These are phyloP conservation scores for Globisporangium spiculum DNA, from an alignment of 352 stramenopile genomes.

Conservation along the genomic window DNA sequence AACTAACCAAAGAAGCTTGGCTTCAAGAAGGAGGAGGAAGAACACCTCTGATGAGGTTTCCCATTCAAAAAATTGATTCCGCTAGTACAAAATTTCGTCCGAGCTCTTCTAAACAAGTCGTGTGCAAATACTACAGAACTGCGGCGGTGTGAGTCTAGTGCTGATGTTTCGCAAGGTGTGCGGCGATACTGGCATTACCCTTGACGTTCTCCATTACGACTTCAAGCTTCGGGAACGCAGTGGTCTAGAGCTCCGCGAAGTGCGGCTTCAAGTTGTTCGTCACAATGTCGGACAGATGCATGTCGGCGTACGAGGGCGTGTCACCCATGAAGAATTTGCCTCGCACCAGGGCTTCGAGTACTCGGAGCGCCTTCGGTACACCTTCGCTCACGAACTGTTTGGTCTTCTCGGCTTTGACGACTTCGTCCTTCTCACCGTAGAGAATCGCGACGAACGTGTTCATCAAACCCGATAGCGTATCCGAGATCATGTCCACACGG, in stretches of 20 bases:
- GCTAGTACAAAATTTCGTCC: too few relatives aligned
- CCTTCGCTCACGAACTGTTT: slow-evolving; percentile 27
- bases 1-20: too few relatives aligned
- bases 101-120: too few relatives aligned
- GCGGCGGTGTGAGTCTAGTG: background rate
- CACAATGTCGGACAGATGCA: slow-evolving; percentile 51
- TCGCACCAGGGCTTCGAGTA: slow-evolving; percentile 24
- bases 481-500: slow-evolving; percentile 47
- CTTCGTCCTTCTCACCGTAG: slow-evolving; percentile 32
- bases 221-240: slow-evolving; percentile 48
- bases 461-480: slow-evolving; percentile 40
- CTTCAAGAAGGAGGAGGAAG: too few relatives aligned
- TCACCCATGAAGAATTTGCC: slow-evolving; percentile 52
- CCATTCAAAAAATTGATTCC: too few relatives aligned
- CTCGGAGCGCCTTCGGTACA: slow-evolving; percentile 19
- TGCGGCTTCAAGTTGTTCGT: slow-evolving; percentile 32
- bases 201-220: slow-evolving; percentile 33
- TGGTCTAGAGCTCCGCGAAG: slow-evolving; percentile 18
- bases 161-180: slow-evolving; percentile 32
- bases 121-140: too few relatives aligned
- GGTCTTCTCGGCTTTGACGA: slow-evolving; percentile 32
- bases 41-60: too few relatives aligned
- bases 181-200: slow-evolving; percentile 30
- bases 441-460: slow-evolving; percentile 34
- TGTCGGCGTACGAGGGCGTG: slow-evolving; percentile 38